These are phyloP conservation scores for Verticillium zaregamsianum DNA, from an alignment of 2,329 filamentous ascomycete genomes.

Conservation along the genomic window DNA sequence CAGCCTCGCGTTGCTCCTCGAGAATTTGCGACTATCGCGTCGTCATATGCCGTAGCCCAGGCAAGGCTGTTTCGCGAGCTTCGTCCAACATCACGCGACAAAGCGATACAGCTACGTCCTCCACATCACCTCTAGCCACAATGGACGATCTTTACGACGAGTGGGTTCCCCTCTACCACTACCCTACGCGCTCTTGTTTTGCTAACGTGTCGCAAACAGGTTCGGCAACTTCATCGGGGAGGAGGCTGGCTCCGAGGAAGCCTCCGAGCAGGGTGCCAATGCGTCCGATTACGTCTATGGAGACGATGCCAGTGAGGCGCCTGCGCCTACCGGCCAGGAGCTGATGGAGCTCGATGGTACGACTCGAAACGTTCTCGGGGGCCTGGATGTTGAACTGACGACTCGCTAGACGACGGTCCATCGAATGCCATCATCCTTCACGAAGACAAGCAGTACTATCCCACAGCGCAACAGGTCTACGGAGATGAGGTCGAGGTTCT, in stretches of 20 bases:
- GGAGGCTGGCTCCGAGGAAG: conserved; percentile 78
- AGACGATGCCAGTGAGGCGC: conserved; percentile 64
- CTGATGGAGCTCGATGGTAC: conserved; percentile 89
- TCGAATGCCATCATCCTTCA: conserved; percentile 97
- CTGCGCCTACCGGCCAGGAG: conserved; percentile 67
- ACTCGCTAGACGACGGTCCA: conserved; percentile 56
- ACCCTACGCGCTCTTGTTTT: background rate
- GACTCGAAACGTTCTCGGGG: conserved; percentile 11
- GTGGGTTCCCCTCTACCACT: conserved; percentile 39
- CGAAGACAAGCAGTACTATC: conserved; percentile 99
- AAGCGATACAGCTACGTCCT: background rate
- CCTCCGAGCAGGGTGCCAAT: conserved; percentile 72
- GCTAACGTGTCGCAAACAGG: conserved; percentile 40
- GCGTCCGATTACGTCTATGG: conserved; percentile 78
- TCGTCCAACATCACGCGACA: background rate
- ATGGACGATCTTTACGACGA: conserved; percentile 99
- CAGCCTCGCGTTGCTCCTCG: conserved; percentile 10
- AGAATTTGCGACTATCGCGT: conserved; percentile 13
- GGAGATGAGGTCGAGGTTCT: conserved; percentile 91
- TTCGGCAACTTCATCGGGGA: conserved; percentile 99
- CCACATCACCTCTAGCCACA: conserved; percentile 17
- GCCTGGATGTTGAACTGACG: background rate
- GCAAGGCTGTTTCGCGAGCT: conserved; percentile 2
- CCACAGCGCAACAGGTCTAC: conserved; percentile 94
- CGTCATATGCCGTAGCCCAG: background rate